Evolutionary conservation across 2,329 filamentous ascomycete genomes (phyloP), one percentile per base, ranked within the genome.

Genomic region (Colletotrichum higginsianum): DNA sequence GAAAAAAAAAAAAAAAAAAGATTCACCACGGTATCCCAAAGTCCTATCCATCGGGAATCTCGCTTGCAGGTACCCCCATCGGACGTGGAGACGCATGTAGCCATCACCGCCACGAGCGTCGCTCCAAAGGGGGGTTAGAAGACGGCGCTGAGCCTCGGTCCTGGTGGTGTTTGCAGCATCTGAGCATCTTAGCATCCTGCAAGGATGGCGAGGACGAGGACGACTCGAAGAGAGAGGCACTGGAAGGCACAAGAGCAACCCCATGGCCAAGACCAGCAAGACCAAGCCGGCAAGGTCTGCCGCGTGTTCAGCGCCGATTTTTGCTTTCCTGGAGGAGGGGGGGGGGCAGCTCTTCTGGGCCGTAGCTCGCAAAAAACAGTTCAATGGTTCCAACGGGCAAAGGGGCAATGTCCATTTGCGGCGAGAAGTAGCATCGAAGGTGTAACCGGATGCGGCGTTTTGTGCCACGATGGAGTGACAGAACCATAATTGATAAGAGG

Each of bases 401-500:
- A 47, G 50, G 68, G n/a, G 46, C n/a, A 61, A 42, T 40, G 60
- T 3, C 46, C 50, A 52, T 63, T 58, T 67, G 50, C 38, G 38
- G 52, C 49, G 18, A 44, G 49, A 66, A 23, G 42, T 35, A 55
- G 56, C 40, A 46, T 58, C 50, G 57, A 58, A 52, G 35, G 49
- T 57, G 67, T 67, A 67, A 58, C 63, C 67, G 30, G 63, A 71
- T 67, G 50, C 63, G 38, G 63, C 49, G 50, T n/a, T 30, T 50
- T 3, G 21, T 15, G n/a, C n/a, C 46, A 18, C 16, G 55, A 52
- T 15, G 61, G 38, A 40, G 55, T n/a, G 7, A 44, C n/a, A 38
- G 30, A 35, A 57, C 35, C 23, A 40, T 58, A 23, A 11, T 18
- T 9, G 21, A 18, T 13, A 9, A 30, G 18, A 15, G 13, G 5